phyloP scores from a whole-genome alignment of 805 yeast species.

The Barnettozyma wickerhamii region DNA sequence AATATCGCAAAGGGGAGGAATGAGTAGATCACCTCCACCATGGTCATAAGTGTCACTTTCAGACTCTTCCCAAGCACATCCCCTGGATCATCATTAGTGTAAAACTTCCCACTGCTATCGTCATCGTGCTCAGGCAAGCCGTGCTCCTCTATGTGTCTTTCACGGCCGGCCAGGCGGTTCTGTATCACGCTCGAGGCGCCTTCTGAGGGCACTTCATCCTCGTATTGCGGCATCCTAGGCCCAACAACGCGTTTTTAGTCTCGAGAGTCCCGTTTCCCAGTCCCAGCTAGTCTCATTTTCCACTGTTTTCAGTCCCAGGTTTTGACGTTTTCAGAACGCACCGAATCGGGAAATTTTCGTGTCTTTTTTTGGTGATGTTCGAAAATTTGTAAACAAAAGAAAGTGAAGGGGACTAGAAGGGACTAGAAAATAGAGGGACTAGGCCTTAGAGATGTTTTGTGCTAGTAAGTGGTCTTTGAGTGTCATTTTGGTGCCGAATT shows the following conservation, averaged over 20 bases:
- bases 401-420: not conserved
- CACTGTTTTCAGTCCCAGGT: not conserved
- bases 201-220: no score
- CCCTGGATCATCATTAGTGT: not conserved
- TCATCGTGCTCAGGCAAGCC: not conserved
- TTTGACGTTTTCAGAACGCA: not conserved
- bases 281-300: no score
- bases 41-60: not conserved
- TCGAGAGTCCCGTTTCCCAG: no score
- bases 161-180: not conserved
- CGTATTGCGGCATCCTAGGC: no score
- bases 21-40: constrained; percentile 1
- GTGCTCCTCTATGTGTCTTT: not conserved
- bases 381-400: not conserved
- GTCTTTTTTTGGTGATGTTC: not conserved
- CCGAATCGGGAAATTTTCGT: not conserved
- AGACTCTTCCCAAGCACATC: not conserved
- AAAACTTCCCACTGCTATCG: not conserved
- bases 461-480: constrained; percentile 6
- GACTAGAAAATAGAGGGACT: not conserved
- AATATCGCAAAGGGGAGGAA: constrained; percentile 2
- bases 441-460: constrained; percentile 10
- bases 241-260: no score
- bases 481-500: not conserved
- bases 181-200: not conserved